Evolutionary conservation across 352 stramenopile species (phyloP).

Genomic region (Pythium phragmitis): DNA sequence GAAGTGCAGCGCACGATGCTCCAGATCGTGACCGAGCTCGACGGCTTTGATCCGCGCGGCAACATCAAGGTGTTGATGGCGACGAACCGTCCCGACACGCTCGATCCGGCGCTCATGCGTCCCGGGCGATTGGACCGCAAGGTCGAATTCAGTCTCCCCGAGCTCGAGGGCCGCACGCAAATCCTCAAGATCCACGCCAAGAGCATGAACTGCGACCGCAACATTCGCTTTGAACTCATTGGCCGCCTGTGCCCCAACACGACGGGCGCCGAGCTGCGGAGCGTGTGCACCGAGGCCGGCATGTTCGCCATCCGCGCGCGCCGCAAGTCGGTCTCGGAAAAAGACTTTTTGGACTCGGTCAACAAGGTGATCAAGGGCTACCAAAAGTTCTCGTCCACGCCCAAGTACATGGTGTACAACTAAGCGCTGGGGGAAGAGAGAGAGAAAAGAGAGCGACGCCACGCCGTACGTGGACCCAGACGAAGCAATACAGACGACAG

Average conservation of each 20-base stretch:
- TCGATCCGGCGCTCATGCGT: slow-evolving; percentile 95
- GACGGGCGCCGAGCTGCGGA: slow-evolving; percentile 99
- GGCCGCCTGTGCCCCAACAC: slow-evolving; percentile 98
- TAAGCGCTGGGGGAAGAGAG: slow-evolving; percentile 36
- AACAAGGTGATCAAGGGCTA: slow-evolving; percentile 99
- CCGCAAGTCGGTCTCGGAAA: slow-evolving; percentile 99
- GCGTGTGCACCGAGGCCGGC: slow-evolving; percentile 98
- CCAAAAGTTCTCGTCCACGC: slow-evolving; percentile 99
- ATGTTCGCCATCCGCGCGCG: slow-evolving; percentile 95
- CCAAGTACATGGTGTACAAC: slow-evolving; percentile 99
- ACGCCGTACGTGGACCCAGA: too few species aligned
- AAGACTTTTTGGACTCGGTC: slow-evolving; percentile 99
- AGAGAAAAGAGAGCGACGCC: too few species aligned
- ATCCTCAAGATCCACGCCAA: slow-evolving; percentile 99
- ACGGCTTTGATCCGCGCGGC: slow-evolving; percentile 98
- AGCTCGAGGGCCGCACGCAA: slow-evolving; percentile 97
- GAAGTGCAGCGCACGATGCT: slow-evolving; percentile 99
- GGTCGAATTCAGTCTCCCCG: slow-evolving; percentile 98
- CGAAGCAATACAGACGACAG: too few species aligned
- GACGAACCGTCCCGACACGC: slow-evolving; percentile 96
- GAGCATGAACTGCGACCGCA: slow-evolving; percentile 98
- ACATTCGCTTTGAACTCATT: slow-evolving; percentile 99
- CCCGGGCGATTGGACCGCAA: slow-evolving; percentile 98
- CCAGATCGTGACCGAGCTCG: slow-evolving; percentile 99
- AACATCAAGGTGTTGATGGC: slow-evolving; percentile 99